Base-by-base conservation (phyloP, 345 rosid genomes). In the Geranium brycei region DNA sequence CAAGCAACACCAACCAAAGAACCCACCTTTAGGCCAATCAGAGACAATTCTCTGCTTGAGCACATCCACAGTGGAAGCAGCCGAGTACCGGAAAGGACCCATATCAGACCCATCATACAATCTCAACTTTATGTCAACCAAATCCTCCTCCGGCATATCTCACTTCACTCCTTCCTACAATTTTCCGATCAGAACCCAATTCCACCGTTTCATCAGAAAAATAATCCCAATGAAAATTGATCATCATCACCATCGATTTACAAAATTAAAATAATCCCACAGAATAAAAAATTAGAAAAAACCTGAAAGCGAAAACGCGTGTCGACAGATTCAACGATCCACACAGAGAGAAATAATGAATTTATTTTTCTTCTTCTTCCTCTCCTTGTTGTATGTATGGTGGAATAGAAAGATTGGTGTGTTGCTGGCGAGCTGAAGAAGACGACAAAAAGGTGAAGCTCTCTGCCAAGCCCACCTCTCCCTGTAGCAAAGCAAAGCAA, bases 1-100 rank as follows among this genome's bases (percentile, higher is more conserved):
- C 53, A 4, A 35, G 10, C 3, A 4, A 35, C 5, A 35, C 41
- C 41, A 35, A 23, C 28, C 28, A 23, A 23, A 23, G 28, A 47
- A 47, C 53, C 53, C 68, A 88, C 96, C 97, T 86, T 82, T 88
- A 56, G 97, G 97, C 96, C 96, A 91, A 81, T 91, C 96, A 38
- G 91, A 83, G 67, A 91, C 89, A 60, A 88, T 82, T 67, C 96
- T 75, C 76, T 91, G 97, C 82, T 91, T 91, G 61, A 91, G 86
- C 77, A 83, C 72, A 70, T 91, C 97, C 4, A 91, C 82, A 3
- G 97, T 91, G 7, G 97, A 91, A 0, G 95, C 80, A 16, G 89
- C 59, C 1, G 95, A 82, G 87, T 85, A 91, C 58, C 83, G 81
- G 73, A 91, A 86, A 0, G 97, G 97, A 7, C 97, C 97, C 79